Percentiles rank a stretch among this genome's conserved stretches.
phyloP scores from a whole-genome alignment of 1,139 yeast genomes.

The Blastobotrys capitulatus region DNA sequence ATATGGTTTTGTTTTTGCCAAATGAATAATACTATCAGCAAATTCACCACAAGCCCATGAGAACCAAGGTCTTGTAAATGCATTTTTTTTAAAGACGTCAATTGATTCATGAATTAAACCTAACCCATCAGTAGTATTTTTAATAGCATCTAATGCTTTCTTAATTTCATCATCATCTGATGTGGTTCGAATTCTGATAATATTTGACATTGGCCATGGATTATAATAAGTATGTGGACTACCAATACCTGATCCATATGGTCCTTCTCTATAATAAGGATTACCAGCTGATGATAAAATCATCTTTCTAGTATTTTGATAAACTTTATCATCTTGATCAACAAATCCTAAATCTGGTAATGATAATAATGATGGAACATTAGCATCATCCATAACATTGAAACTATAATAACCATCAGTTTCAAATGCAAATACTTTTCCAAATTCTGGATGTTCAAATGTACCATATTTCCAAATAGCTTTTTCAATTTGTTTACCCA shows the following conservation, averaged over 20 bases:
- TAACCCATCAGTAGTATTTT: constrained; percentile 62
- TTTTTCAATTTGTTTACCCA: constrained; percentile 41
- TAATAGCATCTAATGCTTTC: constrained; percentile 44
- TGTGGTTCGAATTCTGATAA: constrained; percentile 68
- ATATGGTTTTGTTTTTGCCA: constrained; percentile 71
- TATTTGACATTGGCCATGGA: constrained; percentile 90
- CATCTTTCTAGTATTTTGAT: constrained; percentile 75
- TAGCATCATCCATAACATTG: constrained; percentile 82
- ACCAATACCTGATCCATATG: constrained; percentile 68
- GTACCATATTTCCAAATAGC: constrained; percentile 63
- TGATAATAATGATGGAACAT: constrained; percentile 71
- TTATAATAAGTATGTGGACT: constrained; percentile 84
- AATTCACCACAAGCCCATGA: constrained; percentile 94
- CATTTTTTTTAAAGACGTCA: constrained; percentile 47
- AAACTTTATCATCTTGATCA: constrained; percentile 46
- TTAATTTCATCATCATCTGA: constrained; percentile 65
- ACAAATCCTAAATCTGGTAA: constrained; percentile 72
- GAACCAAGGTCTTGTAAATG: constrained; percentile 17
- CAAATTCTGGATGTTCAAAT: constrained; percentile 58
- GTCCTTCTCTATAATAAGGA: constrained; percentile 69
- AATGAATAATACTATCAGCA: constrained; percentile 73
- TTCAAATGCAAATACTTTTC: constrained; percentile 77
- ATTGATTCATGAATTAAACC: constrained; percentile 87
- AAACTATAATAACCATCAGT: constrained; percentile 76
- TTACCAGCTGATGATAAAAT: constrained; percentile 63